phyloP scores from a whole-genome alignment of 2,329 filamentous ascomycete species.

The Xylariaceae sp. region DNA sequence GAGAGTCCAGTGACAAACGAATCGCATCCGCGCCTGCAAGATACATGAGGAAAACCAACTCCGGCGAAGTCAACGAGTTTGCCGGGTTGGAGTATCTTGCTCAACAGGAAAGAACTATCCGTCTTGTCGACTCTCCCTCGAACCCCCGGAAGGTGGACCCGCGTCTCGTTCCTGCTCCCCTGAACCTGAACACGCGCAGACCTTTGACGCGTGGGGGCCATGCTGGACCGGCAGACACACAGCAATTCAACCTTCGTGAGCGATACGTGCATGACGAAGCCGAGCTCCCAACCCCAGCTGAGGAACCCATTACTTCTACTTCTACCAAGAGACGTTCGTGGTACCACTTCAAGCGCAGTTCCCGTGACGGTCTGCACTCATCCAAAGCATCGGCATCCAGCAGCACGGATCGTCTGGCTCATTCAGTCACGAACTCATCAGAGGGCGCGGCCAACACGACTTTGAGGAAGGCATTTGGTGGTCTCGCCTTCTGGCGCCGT shows the following conservation, averaged over 20 bases:
- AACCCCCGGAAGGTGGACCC: constrained; percentile 7
- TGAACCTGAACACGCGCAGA: background rate
- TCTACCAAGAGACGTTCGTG: constrained; percentile 47
- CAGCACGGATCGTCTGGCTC: constrained; percentile 17
- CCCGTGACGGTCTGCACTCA: constrained; percentile 24
- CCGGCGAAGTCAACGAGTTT: constrained; percentile 26
- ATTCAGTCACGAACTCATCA: constrained; percentile 22
- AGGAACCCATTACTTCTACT: constrained; percentile 16
- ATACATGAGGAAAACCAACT: constrained; percentile 8
- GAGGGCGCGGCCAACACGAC: constrained; percentile 13
- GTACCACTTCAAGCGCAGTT: constrained; percentile 43
- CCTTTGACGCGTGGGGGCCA: constrained; percentile 24
- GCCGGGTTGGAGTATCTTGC: constrained; percentile 43
- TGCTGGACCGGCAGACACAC: constrained; percentile 6
- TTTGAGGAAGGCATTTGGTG: constrained; percentile 47
- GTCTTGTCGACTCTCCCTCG: constrained; percentile 49
- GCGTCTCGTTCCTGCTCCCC: too few relatives aligned
- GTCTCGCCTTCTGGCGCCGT: constrained; percentile 53
- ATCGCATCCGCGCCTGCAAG: constrained; percentile 43
- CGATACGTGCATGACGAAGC: constrained; percentile 24
- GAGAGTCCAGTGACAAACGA: constrained; percentile 33
- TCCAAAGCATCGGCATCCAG: constrained; percentile 11
- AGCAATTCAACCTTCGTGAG: constrained; percentile 24
- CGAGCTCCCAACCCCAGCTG: constrained; percentile 7
- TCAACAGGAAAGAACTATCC: constrained; percentile 49